Base-by-base conservation (phyloP, 2,329 filamentous ascomycete genomes). In the Pseudocercospora crystallina region DNA sequence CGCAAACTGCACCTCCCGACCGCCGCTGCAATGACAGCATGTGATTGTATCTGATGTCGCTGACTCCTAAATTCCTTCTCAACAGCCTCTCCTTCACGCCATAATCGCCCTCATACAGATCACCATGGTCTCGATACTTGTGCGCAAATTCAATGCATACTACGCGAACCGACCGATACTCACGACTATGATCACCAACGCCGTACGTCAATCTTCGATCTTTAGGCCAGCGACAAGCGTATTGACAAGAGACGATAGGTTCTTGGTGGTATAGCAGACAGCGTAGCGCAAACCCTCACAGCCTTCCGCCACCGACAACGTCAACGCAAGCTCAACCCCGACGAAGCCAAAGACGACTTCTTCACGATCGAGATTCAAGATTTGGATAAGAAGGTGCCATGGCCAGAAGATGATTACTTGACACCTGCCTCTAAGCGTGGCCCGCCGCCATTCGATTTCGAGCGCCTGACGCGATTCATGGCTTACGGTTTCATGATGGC, bases 151-250 rank as follows among this genome's bases (percentile, higher is more conserved):
- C 79, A 96, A 96, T 74, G 81, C 84, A 61, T 96, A 95, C 76
- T 99, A 97, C 81, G 86, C 89, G 61, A 85, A 90, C 67, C 87
- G 89, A 67, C 94, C 92, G 88, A 89, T 99, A 36, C 82, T 99
- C 65, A 99, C 94, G 56, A 99, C 95, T 73, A 99, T 99, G 92
- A 89, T 96, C 68, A 96, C 92, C 70, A 99, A 99, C 76, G 89
- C 94, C 61, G 86, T 87, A 82, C 67, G 81, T 69, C 47, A 60
- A 37, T 42, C 53, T 46, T 56, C 48, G 39, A 20, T 47, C 33
- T 38, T 15, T 34, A 39, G 12, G n/a, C 14, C 41, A 35, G n/a
- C 9, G 10, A 29, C 29, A 12, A 12, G 46, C 26, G 31, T 37
- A n/a, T 43, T 39, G 32, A 40, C 29, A 26, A 8, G 32, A 34